Conservation (phyloP, 225 moss, liverwort and hornwort species). For the Rhytidiadelphus loreus region DNA sequence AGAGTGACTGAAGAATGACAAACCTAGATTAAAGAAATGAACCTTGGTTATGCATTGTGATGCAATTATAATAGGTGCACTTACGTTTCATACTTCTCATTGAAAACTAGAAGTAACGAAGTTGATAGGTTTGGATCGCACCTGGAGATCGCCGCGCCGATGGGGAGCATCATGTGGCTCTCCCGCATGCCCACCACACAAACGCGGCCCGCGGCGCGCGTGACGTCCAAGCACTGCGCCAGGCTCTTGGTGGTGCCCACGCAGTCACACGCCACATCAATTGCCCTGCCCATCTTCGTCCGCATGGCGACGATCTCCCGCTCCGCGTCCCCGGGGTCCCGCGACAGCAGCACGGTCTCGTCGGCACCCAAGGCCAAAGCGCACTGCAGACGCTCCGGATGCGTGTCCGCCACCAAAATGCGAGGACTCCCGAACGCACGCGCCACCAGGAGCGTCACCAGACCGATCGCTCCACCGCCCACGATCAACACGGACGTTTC, state of each 20-base stretch:
- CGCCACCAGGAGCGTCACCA: constrained; percentile 63
- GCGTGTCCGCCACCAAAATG: constrained; percentile 51
- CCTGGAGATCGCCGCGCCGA: constrained; percentile 52
- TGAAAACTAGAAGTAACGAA: neutral
- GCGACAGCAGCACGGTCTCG: constrained; percentile 37
- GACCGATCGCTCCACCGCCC: constrained; percentile 77
- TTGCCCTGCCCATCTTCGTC: constrained; percentile 24
- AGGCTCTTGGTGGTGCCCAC: constrained; percentile 64
- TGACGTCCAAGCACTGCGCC: constrained; percentile 42
- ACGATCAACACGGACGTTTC: constrained; percentile 53
- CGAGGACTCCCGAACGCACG: constrained; percentile 61
- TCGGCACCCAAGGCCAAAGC: constrained; percentile 56
- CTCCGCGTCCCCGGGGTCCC: neutral
- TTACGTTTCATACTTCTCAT: neutral
- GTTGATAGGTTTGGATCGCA: neutral
- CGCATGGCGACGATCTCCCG: constrained; percentile 34
- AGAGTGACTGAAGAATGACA: neutral
- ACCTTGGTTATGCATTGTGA: neutral
- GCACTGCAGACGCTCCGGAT: constrained; percentile 36
- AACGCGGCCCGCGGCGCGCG: constrained; percentile 52
- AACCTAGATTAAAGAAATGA: neutral
- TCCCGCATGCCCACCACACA: constrained; percentile 81
- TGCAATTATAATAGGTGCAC: neutral
- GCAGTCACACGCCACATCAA: constrained; percentile 67
- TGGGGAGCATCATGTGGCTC: constrained; percentile 52